Conservation (phyloP, 768 basidiomycete genomes). For the Russula earlei region DNA sequence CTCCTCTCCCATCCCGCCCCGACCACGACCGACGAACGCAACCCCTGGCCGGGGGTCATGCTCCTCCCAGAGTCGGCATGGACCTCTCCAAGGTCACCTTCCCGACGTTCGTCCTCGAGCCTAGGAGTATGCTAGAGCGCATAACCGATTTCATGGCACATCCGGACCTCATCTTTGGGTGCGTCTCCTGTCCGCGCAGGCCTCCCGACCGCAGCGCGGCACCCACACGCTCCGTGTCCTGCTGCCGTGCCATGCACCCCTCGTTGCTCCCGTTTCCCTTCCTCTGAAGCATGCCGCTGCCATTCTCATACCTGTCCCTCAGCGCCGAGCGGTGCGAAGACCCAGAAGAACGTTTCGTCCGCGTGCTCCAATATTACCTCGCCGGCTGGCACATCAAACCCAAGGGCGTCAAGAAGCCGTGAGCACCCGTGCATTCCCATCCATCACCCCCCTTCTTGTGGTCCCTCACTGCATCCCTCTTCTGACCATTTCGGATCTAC, state of each 20-base stretch:
- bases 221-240: not conserved
- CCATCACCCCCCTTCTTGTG: not conserved
- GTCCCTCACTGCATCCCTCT: constrained; percentile 6
- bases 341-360: constrained; percentile 84
- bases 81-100: constrained; percentile 92
- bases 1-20: not conserved
- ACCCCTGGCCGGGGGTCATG: too few relatives aligned
- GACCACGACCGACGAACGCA: not conserved
- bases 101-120: constrained; percentile 93
- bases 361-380: constrained; percentile 88
- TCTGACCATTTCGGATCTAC: not conserved
- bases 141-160: constrained; percentile 99
- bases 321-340: constrained; percentile 76
- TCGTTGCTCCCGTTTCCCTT: too few relatives aligned
- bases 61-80: constrained; percentile 75
- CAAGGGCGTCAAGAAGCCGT: constrained; percentile 99
- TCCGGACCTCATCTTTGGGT: constrained; percentile 95
- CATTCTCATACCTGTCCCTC: too few relatives aligned
- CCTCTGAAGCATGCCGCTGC: too few relatives aligned
- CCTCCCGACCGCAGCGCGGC: not conserved
- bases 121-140: constrained; percentile 93
- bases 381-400: constrained; percentile 99
- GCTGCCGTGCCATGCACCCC: not conserved
- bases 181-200: constrained; percentile 27
- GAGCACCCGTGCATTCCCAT: constrained; percentile 29